A percentile compares a stretch with the other conserved stretches of the same genome.
These are phyloP conservation scores for Calonectria pseudoreteaudii DNA, from an alignment of 2,329 filamentous ascomycete genomes.

Conservation along the genomic window DNA sequence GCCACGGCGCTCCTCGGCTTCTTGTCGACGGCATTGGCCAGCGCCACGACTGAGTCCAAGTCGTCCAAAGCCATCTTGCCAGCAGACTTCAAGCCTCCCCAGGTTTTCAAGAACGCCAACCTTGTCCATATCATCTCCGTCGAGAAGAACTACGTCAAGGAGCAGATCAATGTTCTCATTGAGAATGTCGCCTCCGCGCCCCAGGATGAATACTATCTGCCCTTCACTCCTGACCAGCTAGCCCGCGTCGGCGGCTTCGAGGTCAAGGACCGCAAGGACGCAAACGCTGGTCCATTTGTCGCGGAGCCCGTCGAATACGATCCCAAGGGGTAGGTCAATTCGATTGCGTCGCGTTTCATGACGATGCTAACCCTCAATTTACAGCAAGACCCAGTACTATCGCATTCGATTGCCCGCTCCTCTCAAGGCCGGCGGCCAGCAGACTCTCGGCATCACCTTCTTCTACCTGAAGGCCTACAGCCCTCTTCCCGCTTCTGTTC, in stretches of 20 bases:
- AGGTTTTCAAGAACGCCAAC: conserved; percentile 94
- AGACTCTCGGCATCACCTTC: conserved; percentile 90
- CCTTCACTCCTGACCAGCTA: conserved; percentile 83
- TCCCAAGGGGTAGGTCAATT: conserved; percentile 62
- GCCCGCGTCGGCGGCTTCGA: conserved; percentile 86
- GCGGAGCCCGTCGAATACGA: conserved; percentile 77
- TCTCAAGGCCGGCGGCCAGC: conserved; percentile 80
- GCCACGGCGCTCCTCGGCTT: conserved; percentile 71
- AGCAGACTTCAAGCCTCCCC: conserved; percentile 82
- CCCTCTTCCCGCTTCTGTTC: conserved; percentile 84
- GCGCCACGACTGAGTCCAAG: conserved; percentile 53
- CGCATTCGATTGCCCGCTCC: conserved; percentile 82
- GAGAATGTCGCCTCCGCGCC: conserved; percentile 85
- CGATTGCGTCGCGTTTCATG: background rate
- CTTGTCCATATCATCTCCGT: conserved; percentile 90
- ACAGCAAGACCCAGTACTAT: conserved; percentile 84
- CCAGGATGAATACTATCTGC: conserved; percentile 91
- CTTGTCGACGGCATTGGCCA: conserved; percentile 59
- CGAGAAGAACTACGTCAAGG: conserved; percentile 91
- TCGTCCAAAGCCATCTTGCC: conserved; percentile 71
- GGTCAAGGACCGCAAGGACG: conserved; percentile 91
- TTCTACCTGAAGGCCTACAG: conserved; percentile 81
- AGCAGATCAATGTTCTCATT: conserved; percentile 93
- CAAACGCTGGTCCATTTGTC: conserved; percentile 73
- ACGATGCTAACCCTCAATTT: conserved; percentile 28